Conservation (phyloP, 345 rosid genomes). For the Toxicodendron radicans region DNA sequence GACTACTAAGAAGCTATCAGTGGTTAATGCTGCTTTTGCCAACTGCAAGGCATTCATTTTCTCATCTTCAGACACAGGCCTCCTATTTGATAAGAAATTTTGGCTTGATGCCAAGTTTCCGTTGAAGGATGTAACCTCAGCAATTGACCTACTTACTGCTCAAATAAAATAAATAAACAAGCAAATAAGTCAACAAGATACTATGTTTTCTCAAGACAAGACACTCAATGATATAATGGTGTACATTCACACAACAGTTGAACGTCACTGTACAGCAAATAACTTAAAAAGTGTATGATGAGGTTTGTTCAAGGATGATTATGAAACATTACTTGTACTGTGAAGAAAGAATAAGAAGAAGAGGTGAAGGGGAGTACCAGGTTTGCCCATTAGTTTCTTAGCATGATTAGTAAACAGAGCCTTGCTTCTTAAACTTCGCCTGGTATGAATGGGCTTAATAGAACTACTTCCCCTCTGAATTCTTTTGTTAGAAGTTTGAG, state of each 20-base stretch:
- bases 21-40: slow-evolving; percentile 32
- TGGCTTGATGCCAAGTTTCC: slow-evolving; percentile 11
- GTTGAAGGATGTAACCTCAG: not conserved
- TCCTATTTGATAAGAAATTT: slow-evolving; percentile 32
- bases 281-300: not conserved
- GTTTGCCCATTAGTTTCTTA: slow-evolving; percentile 24
- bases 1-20: slow-evolving; percentile 31
- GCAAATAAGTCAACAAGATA: not conserved
- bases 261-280: not conserved
- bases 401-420: slow-evolving; percentile 5
- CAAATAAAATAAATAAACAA: slow-evolving; percentile 6
- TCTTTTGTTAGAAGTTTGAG: slow-evolving; percentile 17
- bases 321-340: not conserved
- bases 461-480: slow-evolving; percentile 15
- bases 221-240: not conserved
- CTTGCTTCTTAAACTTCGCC: slow-evolving; percentile 16
- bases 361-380: slow-evolving; percentile 28
- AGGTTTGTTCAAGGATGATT: not conserved
- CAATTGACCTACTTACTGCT: slow-evolving; percentile 11
- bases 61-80: slow-evolving; percentile 36
- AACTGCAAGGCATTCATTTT: slow-evolving; percentile 22
- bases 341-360: not conserved
- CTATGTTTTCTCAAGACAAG: not conserved
- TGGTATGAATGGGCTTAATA: not conserved
- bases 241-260: not conserved